phyloP scores from a whole-genome alignment of 2,329 filamentous ascomycete genomes.

The Epichloe sylvatica region DNA sequence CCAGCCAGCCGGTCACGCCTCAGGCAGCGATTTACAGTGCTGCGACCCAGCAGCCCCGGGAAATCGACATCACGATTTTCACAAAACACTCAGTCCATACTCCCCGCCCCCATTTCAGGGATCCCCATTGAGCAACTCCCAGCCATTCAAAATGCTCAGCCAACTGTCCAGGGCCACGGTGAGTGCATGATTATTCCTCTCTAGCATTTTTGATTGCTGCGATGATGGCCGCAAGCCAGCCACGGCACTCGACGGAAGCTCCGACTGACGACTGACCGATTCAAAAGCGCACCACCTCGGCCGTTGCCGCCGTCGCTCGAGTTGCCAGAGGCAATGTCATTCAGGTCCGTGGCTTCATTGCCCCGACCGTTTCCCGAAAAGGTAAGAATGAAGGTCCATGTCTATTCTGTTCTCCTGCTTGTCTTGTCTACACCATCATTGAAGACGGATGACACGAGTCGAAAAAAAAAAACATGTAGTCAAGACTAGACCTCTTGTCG shows the following conservation, averaged over 20 bases:
- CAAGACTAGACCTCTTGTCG: too few relatives aligned
- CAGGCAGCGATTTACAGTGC: slow-evolving; percentile 13
- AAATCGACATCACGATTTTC: slow-evolving; percentile 29
- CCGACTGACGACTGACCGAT: slow-evolving; percentile 3
- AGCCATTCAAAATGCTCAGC: slow-evolving; percentile 39
- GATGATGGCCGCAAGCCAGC: not conserved
- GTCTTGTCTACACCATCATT: not conserved
- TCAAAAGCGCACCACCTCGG: slow-evolving; percentile 37
- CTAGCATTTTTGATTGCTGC: not conserved
- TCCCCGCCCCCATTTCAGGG: slow-evolving; percentile 18
- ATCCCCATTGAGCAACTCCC: slow-evolving; percentile 34
- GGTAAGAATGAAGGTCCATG: slow-evolving; percentile 30
- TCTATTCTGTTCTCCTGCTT: not conserved
- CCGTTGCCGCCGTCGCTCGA: slow-evolving; percentile 34
- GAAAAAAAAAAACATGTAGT: not conserved
- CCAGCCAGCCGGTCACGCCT: slow-evolving; percentile 6
- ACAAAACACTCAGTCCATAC: slow-evolving; percentile 28
- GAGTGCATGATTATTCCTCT: slow-evolving; percentile 18
- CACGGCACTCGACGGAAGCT: not conserved
- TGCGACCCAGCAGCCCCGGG: slow-evolving; percentile 14
- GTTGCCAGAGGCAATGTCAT: slow-evolving; percentile 26
- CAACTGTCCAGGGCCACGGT: slow-evolving; percentile 43
- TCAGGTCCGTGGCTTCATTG: slow-evolving; percentile 44
- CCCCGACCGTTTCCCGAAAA: slow-evolving; percentile 46
- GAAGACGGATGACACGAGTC: not conserved